phyloP scores from a whole-genome alignment of 148 eudicot species.

The Amaranthus hypochondriacus region DNA sequence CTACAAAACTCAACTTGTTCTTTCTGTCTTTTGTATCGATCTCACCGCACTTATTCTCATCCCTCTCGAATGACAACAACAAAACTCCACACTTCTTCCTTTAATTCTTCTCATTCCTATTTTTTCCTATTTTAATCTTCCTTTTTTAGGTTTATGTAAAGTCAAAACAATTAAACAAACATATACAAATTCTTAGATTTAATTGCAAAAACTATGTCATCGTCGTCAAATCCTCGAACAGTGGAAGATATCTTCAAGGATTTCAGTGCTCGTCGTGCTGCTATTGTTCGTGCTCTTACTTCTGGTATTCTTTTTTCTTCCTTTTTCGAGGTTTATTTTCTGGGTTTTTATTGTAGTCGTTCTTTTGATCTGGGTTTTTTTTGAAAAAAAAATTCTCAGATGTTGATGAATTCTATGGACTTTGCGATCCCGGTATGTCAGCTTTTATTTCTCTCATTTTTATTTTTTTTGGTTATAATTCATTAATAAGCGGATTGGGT shows the following conservation, averaged over 20 bases:
- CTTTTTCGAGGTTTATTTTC: neutral
- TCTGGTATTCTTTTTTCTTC: constrained; percentile 27
- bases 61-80: constrained; percentile 9
- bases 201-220: constrained; percentile 45
- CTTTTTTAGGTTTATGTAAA: neutral
- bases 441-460: neutral
- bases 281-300: constrained; percentile 84
- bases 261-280: constrained; percentile 71
- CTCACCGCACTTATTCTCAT: constrained; percentile 9
- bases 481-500: neutral
- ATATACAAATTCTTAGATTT: neutral
- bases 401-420: constrained; percentile 85
- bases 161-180: neutral
- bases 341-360: constrained; percentile 16
- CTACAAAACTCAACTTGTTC: constrained; percentile 2
- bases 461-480: constrained; percentile 6
- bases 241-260: constrained; percentile 99
- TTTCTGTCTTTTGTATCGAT: constrained; percentile 12
- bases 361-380: constrained; percentile 35
- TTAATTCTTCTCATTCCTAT: neutral
- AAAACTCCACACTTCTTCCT: constrained; percentile 4
- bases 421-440: constrained; percentile 84
- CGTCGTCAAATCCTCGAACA: constrained; percentile 73
- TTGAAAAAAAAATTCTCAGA: constrained; percentile 32
- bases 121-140: neutral